Evolutionary conservation across 1,284 basidiomycete genomes (phyloP).

Genomic region (Cystobasidium sp.): DNA sequence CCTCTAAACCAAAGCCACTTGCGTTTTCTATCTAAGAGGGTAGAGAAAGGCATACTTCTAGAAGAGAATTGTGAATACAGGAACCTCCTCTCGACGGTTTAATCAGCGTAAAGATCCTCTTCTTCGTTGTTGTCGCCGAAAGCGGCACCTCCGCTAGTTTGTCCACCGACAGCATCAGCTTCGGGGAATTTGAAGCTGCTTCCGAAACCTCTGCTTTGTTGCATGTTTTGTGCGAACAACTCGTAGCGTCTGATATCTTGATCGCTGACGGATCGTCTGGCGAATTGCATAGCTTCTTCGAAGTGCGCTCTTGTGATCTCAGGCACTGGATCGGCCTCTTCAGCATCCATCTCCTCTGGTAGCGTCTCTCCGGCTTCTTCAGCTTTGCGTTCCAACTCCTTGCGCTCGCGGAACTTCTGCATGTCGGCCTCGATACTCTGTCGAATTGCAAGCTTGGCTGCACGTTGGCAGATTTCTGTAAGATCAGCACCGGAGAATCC

Average conservation of each 20-base stretch:
- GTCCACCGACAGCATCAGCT: slow-evolving; percentile 59
- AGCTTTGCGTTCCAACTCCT: slow-evolving; percentile 74
- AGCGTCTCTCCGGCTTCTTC: slow-evolving; percentile 65
- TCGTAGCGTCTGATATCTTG: slow-evolving; percentile 93
- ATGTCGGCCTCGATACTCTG: slow-evolving; percentile 95
- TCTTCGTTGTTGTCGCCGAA: slow-evolving; percentile 74
- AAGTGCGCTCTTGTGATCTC: slow-evolving; percentile 93
- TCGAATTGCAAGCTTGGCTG: slow-evolving; percentile 94
- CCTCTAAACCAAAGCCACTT: neutral
- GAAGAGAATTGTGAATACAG: neutral
- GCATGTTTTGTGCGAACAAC: slow-evolving; percentile 59
- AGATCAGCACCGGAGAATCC: slow-evolving; percentile 99
- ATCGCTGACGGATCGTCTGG: slow-evolving; percentile 58
- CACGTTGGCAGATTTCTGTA: slow-evolving; percentile 97
- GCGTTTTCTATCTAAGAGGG: neutral
- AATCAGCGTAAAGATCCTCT: slow-evolving; percentile 78
- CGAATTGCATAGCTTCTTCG: slow-evolving; percentile 94
- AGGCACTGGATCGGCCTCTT: slow-evolving; percentile 88
- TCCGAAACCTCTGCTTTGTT: slow-evolving; percentile 74
- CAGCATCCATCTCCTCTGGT: slow-evolving; percentile 53
- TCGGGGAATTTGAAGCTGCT: slow-evolving; percentile 98
- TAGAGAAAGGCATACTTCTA: neutral
- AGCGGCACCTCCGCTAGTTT: slow-evolving; percentile 66
- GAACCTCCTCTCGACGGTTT: neutral
- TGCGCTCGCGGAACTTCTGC: slow-evolving; percentile 75